Evolutionary conservation across 176 grass and related monocot species (phyloP).

Genomic region (Alloteropsis semialata): DNA sequence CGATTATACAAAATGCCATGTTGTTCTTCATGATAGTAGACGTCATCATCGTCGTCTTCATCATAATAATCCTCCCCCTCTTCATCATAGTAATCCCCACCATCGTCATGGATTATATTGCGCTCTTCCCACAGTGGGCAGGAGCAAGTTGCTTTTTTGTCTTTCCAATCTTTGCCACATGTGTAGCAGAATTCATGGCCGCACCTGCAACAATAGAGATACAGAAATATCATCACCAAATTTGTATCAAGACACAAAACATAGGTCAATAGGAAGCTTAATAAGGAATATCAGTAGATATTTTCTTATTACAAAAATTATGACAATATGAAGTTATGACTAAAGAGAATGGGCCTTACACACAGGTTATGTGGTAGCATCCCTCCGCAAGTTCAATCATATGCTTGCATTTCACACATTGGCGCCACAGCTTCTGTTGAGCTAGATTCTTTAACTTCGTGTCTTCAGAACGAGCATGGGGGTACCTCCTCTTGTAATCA

Average conservation of each 20-base stretch:
- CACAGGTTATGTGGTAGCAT: constrained; percentile 81
- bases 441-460: not conserved
- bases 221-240: not conserved
- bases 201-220: constrained; percentile 39
- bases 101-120: not conserved
- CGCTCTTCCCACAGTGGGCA: constrained; percentile 42
- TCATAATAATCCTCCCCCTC: not conserved
- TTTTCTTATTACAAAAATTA: not conserved
- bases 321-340: not conserved
- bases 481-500: not conserved
- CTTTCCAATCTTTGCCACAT: constrained; percentile 70
- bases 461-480: not conserved
- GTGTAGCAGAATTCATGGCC: constrained; percentile 90
- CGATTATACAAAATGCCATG: not conserved
- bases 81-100: not conserved
- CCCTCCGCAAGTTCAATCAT: constrained; percentile 80
- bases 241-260: not conserved
- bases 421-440: not conserved
- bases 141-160: constrained; percentile 61
- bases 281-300: not conserved
- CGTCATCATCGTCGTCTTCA: not conserved
- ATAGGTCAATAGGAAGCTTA: not conserved
- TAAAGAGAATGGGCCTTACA: constrained; percentile 34
- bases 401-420: constrained; percentile 25
- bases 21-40: not conserved